A percentile compares a stretch with the other conserved stretches of the same genome.
These are phyloP conservation scores for Rubroshorea leprosula DNA, from an alignment of 345 rosid genomes.

Conservation along the genomic window DNA sequence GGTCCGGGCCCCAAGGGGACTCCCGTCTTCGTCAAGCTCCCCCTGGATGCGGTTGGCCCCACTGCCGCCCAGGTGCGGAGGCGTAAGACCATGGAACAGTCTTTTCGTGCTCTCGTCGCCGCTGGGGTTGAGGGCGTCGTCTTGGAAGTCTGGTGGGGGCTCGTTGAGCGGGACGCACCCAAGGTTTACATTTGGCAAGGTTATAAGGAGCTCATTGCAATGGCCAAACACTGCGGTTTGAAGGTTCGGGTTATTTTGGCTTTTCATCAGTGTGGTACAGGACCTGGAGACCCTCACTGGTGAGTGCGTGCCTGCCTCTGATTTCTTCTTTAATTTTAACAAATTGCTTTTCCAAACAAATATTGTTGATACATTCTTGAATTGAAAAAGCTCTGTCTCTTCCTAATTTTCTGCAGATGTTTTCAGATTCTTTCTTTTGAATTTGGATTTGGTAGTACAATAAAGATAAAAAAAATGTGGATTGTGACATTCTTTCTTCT, in stretches of 20 bases:
- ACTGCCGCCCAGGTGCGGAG: conserved; percentile 19
- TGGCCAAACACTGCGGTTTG: conserved; percentile 37
- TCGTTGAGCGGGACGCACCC: conserved; percentile 43
- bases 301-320: conserved; percentile 8
- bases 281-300: conserved; percentile 41
- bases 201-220: conserved; percentile 34
- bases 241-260: conserved; percentile 40
- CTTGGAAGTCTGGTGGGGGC: conserved; percentile 58
- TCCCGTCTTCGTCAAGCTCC: conserved; percentile 48
- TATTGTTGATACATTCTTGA: too few species aligned
- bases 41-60: conserved; percentile 29
- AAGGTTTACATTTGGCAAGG: conserved; percentile 41
- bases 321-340: neutral
- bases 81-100: conserved; percentile 31
- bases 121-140: conserved; percentile 51
- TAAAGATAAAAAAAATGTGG: too few species aligned
- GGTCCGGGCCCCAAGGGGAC: conserved; percentile 18
- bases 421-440: too few species aligned
- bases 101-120: conserved; percentile 32
- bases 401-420: too few species aligned
- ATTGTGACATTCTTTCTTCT: too few species aligned
- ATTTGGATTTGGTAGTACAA: too few species aligned
- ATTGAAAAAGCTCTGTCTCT: too few species aligned
- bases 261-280: conserved; percentile 41
- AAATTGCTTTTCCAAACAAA: neutral